These are phyloP conservation scores for Brasenia schreberi DNA, from an alignment of 164 flowering plant genomes.

Conservation along the genomic window DNA sequence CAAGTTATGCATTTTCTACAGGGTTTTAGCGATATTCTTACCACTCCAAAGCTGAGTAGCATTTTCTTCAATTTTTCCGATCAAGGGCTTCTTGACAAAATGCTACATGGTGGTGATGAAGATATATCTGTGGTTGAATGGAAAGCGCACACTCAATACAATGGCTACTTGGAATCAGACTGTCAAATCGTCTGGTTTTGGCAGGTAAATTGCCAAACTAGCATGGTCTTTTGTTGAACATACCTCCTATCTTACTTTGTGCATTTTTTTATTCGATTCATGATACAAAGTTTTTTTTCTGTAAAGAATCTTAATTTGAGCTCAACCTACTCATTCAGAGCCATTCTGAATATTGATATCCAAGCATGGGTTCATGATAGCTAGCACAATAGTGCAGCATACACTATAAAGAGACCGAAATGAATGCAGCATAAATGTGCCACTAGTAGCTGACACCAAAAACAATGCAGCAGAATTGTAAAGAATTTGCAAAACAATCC, in stretches of 20 bases:
- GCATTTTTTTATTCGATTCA: too few species aligned
- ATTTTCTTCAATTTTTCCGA: conserved; percentile 58
- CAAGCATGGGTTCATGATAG: not conserved
- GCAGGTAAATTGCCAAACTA: conserved; percentile 38
- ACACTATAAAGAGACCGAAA: not conserved
- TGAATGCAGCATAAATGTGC: too few species aligned
- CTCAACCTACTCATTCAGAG: not conserved
- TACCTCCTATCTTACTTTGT: too few species aligned
- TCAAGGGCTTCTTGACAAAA: conserved; percentile 61
- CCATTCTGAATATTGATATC: not conserved
- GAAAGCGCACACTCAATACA: conserved; percentile 81
- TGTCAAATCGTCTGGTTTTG: conserved; percentile 81
- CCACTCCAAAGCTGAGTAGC: conserved; percentile 13
- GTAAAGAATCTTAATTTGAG: too few species aligned
- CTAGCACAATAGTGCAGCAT: not conserved
- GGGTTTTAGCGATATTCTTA: conserved; percentile 74
- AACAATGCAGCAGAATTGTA: too few species aligned
- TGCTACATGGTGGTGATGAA: conserved; percentile 68
- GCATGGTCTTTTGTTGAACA: too few species aligned
- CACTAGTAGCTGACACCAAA: too few species aligned
- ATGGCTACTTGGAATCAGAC: conserved; percentile 65
- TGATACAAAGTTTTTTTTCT: too few species aligned
- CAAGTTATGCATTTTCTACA: conserved; percentile 49
- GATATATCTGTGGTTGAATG: conserved; percentile 65
- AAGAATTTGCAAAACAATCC: too few species aligned